Evolutionary conservation across 2,329 filamentous ascomycete genomes (phyloP).

Genomic region (Microcyclosporella mali): DNA sequence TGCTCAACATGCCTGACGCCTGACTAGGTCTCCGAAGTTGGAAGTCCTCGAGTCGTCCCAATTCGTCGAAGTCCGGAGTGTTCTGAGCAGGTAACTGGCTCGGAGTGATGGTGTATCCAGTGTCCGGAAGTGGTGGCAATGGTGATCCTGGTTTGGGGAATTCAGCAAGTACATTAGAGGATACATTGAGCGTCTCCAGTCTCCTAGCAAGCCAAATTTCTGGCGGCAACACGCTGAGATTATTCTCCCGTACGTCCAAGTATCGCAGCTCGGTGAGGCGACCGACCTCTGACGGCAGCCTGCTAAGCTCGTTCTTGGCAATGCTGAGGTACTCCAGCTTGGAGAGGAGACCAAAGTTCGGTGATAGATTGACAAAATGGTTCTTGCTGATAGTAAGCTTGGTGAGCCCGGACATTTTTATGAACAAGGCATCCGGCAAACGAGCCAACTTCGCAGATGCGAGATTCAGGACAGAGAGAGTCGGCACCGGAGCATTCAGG

Average conservation of each 20-base stretch:
- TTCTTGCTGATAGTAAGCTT: conserved; percentile 90
- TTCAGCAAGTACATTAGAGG: conserved; percentile 82
- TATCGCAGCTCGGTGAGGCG: conserved; percentile 77
- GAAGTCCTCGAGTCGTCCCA: conserved; percentile 59
- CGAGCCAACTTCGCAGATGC: conserved; percentile 87
- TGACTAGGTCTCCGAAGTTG: conserved; percentile 73
- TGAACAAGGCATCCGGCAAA: conserved; percentile 78
- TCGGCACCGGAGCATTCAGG: conserved; percentile 67
- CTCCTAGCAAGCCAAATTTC: conserved; percentile 96
- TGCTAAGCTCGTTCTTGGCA: conserved; percentile 80
- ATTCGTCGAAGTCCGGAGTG: conserved; percentile 71
- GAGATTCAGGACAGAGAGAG: conserved; percentile 78
- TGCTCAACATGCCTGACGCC: conserved; percentile 64
- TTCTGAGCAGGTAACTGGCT: conserved; percentile 36
- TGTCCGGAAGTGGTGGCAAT: conserved; percentile 40
- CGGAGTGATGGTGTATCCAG: conserved; percentile 39
- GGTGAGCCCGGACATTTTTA: conserved; percentile 78
- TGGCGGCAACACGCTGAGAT: conserved; percentile 77
- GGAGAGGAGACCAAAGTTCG: conserved; percentile 74
- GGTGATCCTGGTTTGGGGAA: conserved; percentile 79
- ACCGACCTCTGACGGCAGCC: conserved; percentile 80
- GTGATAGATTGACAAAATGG: conserved; percentile 84
- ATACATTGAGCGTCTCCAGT: conserved; percentile 87
- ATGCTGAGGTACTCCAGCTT: conserved; percentile 89
- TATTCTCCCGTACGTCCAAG: conserved; percentile 88